Evolutionary conservation across 2,329 filamentous ascomycete species (phyloP).

Genomic region (Fusarium sp.): DNA sequence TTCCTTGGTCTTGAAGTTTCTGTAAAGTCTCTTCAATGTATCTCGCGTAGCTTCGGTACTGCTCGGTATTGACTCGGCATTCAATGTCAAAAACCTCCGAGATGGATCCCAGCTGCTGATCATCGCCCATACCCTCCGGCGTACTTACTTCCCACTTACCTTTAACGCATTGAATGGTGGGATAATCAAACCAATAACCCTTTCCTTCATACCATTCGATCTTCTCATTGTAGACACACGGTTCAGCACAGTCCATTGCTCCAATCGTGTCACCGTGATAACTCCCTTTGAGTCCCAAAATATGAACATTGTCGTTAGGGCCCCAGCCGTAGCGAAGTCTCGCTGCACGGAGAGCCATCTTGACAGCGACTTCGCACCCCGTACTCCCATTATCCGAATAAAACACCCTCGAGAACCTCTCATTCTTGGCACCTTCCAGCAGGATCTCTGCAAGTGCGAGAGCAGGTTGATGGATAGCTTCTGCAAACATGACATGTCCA

Average conservation of each 20-base stretch:
- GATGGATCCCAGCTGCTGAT: constrained; percentile 60
- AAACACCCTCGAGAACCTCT: constrained; percentile 77
- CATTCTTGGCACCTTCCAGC: constrained; percentile 69
- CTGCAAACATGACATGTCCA: constrained; percentile 89
- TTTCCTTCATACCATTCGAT: constrained; percentile 87
- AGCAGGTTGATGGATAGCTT: constrained; percentile 82
- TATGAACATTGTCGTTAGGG: constrained; percentile 67
- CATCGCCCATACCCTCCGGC: constrained; percentile 59
- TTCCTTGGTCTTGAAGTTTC: constrained; percentile 64
- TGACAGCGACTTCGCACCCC: constrained; percentile 84
- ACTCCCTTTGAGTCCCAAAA: constrained; percentile 81
- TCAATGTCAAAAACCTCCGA: constrained; percentile 70
- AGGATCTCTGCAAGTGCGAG: constrained; percentile 75
- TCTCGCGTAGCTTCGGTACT: constrained; percentile 64
- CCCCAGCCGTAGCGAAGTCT: constrained; percentile 75
- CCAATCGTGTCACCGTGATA: constrained; percentile 92
- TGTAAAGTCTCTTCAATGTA: constrained; percentile 69
- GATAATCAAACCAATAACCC: constrained; percentile 85
- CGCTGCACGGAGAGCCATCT: constrained; percentile 82
- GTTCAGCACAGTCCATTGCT: constrained; percentile 87
- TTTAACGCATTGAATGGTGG: constrained; percentile 72
- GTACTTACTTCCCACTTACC: constrained; percentile 75
- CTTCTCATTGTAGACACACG: constrained; percentile 81
- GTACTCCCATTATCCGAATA: constrained; percentile 89
- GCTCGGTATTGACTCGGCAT: constrained; percentile 57